Base-by-base conservation (phyloP, 305 asterid genomes). In the Rubia peregrina region DNA sequence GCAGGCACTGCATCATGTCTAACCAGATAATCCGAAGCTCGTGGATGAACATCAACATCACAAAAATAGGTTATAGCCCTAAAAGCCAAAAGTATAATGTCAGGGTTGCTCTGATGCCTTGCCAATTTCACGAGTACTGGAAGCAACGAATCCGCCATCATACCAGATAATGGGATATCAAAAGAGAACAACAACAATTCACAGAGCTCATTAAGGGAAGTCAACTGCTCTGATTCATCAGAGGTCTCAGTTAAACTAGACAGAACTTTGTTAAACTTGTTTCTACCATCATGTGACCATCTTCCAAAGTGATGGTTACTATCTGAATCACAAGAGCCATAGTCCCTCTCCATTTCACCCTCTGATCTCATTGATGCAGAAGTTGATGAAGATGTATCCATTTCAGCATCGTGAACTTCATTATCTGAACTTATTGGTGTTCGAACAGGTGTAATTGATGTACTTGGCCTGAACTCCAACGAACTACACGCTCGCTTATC, bases 401-500 rank as follows among this genome's bases (percentile, higher is more conserved):
- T 83, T 57, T 88, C 96, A 74, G 84, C 87, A 43, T 85, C 90
- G 44, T 76, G 95, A 14, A 85, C 78, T 81, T 85, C 96, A 2
- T 65, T 85, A 68, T 75, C 76, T 22, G 85, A 73, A 73, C 70
- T 82, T 59, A 79, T 75, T 49, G 80, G 82, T 26, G 89, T 79
- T 67, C 76, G 91, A 70, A 81, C 83, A 6, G 90, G 78, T 67
- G 95, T 85, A 79, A 72, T 83, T 30, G 98, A 87, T 72, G 96
- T 73, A 76, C 94, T 88, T n/a, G 98, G 90, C 69, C 90, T 80
- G 75, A 83, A 84, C 64, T 88, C 97, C 9, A 83, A 65, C 0
- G 95, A 91, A 80, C 84, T 94, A 80, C 98, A 94, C 1, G 94
- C 89, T 75, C 99, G 85, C 82, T 95, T 95, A 79, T 95, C 99